Conservation (phyloP, 768 basidiomycete genomes). For the Termitomyces sp. region DNA sequence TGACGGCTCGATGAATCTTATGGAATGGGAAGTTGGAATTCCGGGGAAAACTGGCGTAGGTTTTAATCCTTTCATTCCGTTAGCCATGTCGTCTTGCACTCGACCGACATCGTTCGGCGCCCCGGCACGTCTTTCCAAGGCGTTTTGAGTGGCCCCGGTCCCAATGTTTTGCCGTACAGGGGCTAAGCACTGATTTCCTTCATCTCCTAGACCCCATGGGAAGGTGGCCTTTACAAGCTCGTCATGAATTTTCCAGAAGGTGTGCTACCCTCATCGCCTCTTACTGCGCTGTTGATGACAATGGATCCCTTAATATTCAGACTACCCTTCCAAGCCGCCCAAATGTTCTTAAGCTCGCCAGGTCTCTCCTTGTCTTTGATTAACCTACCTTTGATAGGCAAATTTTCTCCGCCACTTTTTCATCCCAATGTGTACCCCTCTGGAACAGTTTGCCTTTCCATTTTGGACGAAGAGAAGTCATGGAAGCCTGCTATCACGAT, state of each 20-base stretch:
- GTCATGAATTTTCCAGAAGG: slow-evolving; percentile 97
- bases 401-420: slow-evolving; percentile 93
- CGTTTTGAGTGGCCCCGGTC: not conserved
- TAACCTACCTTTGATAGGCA: slow-evolving; percentile 50
- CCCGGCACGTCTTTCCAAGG: slow-evolving; percentile 8
- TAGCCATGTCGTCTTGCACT: not conserved
- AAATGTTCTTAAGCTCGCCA: slow-evolving; percentile 60
- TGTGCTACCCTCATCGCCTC: slow-evolving; percentile 21
- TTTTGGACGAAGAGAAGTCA: slow-evolving; percentile 96
- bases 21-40: slow-evolving; percentile 99
- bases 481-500: slow-evolving; percentile 99
- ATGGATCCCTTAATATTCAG: slow-evolving; percentile 31
- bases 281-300: not conserved
- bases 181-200: slow-evolving; percentile 10
- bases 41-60: slow-evolving; percentile 87
- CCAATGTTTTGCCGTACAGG: slow-evolving; percentile 6
- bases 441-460: slow-evolving; percentile 96
- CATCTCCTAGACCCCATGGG: slow-evolving; percentile 82
- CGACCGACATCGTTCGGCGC: not conserved
- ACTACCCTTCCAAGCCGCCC: slow-evolving; percentile 93
- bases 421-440: slow-evolving; percentile 99
- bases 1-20: slow-evolving; percentile 93
- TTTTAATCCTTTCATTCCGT: slow-evolving; percentile 14
- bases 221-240: slow-evolving; percentile 92
- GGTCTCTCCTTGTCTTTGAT: not conserved